phyloP scores from a whole-genome alignment of 23 red algal species.

The Chondrus crispus region DNA sequence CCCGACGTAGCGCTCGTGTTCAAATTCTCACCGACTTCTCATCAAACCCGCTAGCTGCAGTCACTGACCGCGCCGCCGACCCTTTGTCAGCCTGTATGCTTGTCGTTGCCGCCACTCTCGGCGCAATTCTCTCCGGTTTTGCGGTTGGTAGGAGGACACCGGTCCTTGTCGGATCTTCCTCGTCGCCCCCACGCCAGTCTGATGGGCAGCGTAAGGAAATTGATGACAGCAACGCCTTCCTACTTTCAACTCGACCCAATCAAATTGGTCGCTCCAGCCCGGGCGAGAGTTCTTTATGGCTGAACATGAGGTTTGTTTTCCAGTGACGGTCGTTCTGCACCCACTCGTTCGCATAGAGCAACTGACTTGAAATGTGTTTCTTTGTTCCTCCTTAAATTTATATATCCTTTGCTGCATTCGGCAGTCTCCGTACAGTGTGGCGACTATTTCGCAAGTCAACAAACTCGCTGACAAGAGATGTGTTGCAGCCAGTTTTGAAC shows the following conservation, averaged over 20 bases:
- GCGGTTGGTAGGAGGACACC: background rate
- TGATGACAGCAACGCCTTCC: no score
- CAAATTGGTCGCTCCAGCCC: background rate
- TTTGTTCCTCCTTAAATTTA: no score
- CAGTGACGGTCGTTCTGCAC: no score
- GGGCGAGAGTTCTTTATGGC: constrained; percentile 35
- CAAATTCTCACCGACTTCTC: constrained; percentile 41
- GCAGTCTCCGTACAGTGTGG: constrained; percentile 44
- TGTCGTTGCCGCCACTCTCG: constrained; percentile 1
- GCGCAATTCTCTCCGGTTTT: background rate
- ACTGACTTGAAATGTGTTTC: no score
- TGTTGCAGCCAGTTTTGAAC: constrained; percentile 58
- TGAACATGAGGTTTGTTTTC: constrained; percentile 54
- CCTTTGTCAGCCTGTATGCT: constrained; percentile 25
- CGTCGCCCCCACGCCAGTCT: no score
- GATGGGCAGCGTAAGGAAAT: no score
- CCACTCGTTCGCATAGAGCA: no score
- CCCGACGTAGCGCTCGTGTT: constrained; percentile 14
- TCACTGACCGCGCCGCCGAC: constrained; percentile 31
- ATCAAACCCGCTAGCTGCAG: constrained; percentile 25
- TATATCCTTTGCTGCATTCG: no score
- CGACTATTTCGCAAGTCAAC: constrained; percentile 63
- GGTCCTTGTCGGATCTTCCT: no score
- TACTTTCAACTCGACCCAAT: no score
- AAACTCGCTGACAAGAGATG: background rate